Evolutionary conservation across 2,329 filamentous ascomycete genomes (phyloP), one percentile per base, ranked within the genome.

Genomic region (Penicillium sp.): DNA sequence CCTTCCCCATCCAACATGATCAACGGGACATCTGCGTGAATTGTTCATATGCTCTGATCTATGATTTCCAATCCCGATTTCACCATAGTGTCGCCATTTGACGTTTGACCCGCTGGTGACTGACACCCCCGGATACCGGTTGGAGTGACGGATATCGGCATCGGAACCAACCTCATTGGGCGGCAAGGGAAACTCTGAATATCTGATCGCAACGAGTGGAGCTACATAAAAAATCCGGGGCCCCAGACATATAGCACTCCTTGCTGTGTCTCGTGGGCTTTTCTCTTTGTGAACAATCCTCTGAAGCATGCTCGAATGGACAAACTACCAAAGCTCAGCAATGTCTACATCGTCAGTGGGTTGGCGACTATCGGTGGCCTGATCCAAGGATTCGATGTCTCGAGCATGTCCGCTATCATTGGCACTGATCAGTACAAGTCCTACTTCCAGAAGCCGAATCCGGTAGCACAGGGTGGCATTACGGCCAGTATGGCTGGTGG

Each of bases 401-500:
- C 58, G 5, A 60, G 55, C 42, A 60, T 60, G 55, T 60, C 58
- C 31, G 58, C 55, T 0, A 60, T 60, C 34, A 60, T 60, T 38
- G 58, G 58, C 18, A 60, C 58, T 13, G 47, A 60, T 46, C 39
- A 58, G 16, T 60, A 60, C 82, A 2, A 86, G 78, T 3, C 75
- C 74, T 71, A 60, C 39, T 59, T 59, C 39, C 43, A 57, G 8
- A 50, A 50, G 16, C 55, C 55, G 1, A 16, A 59, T 38, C 55
- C 75, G 5, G 65, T 82, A 59, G 73, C 79, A 0, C 86, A 89
- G 71, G 86, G 85, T 16, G 85, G 79, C 27, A 89, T 89, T 66
- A 88, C 86, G 2, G 85, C 86, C 10, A 77, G 86, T 2, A 89
- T 90, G 86, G 84, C 86, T 9, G 86, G 83, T 36, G 87, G 87